Base-by-base conservation (phyloP, 1,284 basidiomycete species). In the Flammula alnicola region DNA sequence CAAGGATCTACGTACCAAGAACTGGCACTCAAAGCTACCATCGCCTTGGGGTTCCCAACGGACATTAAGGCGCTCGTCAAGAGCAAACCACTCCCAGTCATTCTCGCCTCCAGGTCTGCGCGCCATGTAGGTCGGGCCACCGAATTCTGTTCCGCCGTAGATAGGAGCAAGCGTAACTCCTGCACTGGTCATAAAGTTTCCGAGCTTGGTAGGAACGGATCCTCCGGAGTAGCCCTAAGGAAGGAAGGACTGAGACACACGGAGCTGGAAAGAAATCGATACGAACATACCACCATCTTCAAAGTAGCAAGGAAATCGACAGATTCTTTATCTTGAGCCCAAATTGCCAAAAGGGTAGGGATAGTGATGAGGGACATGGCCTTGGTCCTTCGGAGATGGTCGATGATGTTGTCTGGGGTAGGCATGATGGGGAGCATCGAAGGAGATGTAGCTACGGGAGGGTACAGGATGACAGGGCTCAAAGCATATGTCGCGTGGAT, bases 61-160 rank as follows among this genome's bases (percentile, higher is more conserved):
- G 7, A 66, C 39, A 10, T 56, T 56, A 2, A 51, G 38, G 6
- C 54, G 44, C 0, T 52, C 51, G 23, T 55, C 57, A 44, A 69
- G 61, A 23, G 56, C 41, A 9, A 67, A 44, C 47, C 58, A 69
- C 5, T 53, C 58, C 68, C 67, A 70, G 23, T 64, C 63, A 4
- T 55, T 48, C 3, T 58, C 54, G 19, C 60, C 57, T 2, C 44
- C 44, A 26, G 55, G 52, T 4, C 49, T 36, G n/a, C 54, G 49
- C n/a, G 47, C 31, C 22, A 56, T 45, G 36, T 57, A 41, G 9
- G 56, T 58, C 12, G 58, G 52, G 11, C 46, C 42, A 31, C 63
- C 62, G 39, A 66, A 64, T 47, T 72, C 70, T 1, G 68, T 72
- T 14, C 54, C 64, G 16, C 69, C 69, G 42, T 68, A 71, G 5